phyloP scores from a whole-genome alignment of 257 asterid genomes.

The Nicotiana undulata region DNA sequence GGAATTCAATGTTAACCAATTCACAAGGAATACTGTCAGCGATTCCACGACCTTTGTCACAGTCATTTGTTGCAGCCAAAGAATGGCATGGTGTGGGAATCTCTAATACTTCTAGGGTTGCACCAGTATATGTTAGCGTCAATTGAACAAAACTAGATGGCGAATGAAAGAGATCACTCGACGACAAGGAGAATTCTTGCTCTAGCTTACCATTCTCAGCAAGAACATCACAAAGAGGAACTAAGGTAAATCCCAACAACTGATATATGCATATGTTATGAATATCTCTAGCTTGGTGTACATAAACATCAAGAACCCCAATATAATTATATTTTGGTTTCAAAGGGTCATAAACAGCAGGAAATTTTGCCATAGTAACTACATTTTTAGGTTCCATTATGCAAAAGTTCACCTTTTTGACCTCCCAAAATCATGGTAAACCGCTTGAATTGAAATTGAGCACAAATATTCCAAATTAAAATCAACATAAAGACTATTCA shows the following conservation, averaged over 20 bases:
- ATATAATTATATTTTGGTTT: no score
- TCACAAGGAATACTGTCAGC: slow-evolving; percentile 32
- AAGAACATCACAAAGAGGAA: slow-evolving; percentile 73
- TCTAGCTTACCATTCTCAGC: slow-evolving; percentile 60
- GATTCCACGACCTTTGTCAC: slow-evolving; percentile 22
- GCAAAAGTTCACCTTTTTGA: neutral
- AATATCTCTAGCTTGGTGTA: no score
- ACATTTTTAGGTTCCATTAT: no score
- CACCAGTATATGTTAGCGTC: slow-evolving; percentile 55
- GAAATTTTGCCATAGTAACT: no score
- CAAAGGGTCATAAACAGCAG: no score
- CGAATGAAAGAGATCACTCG: slow-evolving; percentile 94
- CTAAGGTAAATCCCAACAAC: slow-evolving; percentile 80
- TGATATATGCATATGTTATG: no score
- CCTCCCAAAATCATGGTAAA: neutral
- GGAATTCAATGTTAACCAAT: slow-evolving; percentile 78
- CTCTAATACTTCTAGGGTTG: slow-evolving; percentile 60
- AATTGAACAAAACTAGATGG: slow-evolving; percentile 92
- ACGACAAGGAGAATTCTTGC: slow-evolving; percentile 78
- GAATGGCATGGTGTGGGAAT: slow-evolving; percentile 37
- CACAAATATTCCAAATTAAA: no score
- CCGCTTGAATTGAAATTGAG: neutral
- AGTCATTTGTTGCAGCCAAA: slow-evolving; percentile 23
- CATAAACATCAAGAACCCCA: no score
- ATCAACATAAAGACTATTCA: no score